Base-by-base conservation (phyloP, 2,329 filamentous ascomycete species). In the Trichoderma atrobrunneum region DNA sequence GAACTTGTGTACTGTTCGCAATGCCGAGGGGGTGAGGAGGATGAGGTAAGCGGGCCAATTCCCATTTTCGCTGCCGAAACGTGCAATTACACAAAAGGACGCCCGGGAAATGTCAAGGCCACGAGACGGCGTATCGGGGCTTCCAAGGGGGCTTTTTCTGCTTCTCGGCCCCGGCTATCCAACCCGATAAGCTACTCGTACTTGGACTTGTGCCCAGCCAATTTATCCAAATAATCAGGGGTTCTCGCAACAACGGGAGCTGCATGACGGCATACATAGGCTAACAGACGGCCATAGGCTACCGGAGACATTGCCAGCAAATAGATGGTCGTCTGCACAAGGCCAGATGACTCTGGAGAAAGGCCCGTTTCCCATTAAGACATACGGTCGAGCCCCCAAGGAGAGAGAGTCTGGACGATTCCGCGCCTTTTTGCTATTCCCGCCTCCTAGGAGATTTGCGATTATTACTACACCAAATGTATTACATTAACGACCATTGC, bases 181-280 rank as follows among this genome's bases (percentile, higher is more conserved):
- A 57, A 32, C n/a, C 66, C 66, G 56, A 69, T 61, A 43, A 61
- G 36, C 56, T 43, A 48, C 34, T 59, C 28, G 28, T 51, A 21
- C 43, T n/a, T 36, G 34, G n/a, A 21, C 39, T n/a, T n/a, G 39
- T 48, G 18, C 39, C 18, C 18, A 48, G 34, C 39, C 43, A 21
- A 11, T 24, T 51, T n/a, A 36, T 61, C 21, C 60, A 26, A 39
- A 39, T 7, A 12, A 30, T 48, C 39, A 54, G 62, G 62, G 62
- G 39, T 65, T 65, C 62, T 65, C 62, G 39, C 51, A 65, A 65
- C 39, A 28, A 65, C 21, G 39, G 56, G 16, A 34, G 39, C 26
- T 65, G 62, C 62, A 65, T 65, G 62, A 65, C 43, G 62, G 62
- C 62, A 65, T 64, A 16, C 34, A 36, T 36, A 62, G 36, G 32